phyloP scores from a whole-genome alignment of 1,139 yeast genomes.

The Yamadazyma diddensiae region DNA sequence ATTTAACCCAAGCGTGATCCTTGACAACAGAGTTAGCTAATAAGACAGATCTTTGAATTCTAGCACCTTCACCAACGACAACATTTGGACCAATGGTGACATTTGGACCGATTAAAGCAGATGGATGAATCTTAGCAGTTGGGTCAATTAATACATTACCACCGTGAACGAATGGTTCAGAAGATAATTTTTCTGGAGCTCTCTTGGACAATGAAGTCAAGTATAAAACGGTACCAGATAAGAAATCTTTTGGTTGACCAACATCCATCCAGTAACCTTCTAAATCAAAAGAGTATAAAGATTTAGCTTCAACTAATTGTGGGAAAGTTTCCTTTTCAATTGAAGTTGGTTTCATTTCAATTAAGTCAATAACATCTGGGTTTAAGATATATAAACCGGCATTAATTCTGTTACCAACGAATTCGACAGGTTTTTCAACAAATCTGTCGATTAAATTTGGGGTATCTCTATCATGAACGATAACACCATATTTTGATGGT shows the following conservation, averaged over 20 bases:
- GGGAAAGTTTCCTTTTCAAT: slow-evolving; percentile 99
- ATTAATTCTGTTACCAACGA: slow-evolving; percentile 96
- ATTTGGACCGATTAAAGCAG: slow-evolving; percentile 97
- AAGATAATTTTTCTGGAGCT: slow-evolving; percentile 65
- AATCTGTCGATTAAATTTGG: slow-evolving; percentile 96
- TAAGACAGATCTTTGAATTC: slow-evolving; percentile 93
- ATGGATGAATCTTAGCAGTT: slow-evolving; percentile 87
- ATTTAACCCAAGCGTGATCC: slow-evolving; percentile 98
- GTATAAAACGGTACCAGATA: slow-evolving; percentile 93
- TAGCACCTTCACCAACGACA: slow-evolving; percentile 96
- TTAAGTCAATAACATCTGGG: slow-evolving; percentile 94
- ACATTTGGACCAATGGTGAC: slow-evolving; percentile 98
- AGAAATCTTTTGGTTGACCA: slow-evolving; percentile 99
- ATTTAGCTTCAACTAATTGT: slow-evolving; percentile 80
- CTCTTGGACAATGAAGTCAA: slow-evolving; percentile 83
- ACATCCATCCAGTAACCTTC: slow-evolving; percentile 99
- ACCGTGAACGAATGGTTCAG: slow-evolving; percentile 64
- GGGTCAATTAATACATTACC: slow-evolving; percentile 97
- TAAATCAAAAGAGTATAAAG: slow-evolving; percentile 91
- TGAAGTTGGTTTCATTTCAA: slow-evolving; percentile 97
- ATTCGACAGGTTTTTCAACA: slow-evolving; percentile 99
- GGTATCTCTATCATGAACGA: slow-evolving; percentile 91
- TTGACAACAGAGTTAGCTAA: slow-evolving; percentile 87
- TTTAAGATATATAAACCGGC: slow-evolving; percentile 96
- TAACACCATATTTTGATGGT: slow-evolving; percentile 99